Evolutionary conservation across 2,329 filamentous ascomycete species (phyloP).

Genomic region (Cytospora mali): DNA sequence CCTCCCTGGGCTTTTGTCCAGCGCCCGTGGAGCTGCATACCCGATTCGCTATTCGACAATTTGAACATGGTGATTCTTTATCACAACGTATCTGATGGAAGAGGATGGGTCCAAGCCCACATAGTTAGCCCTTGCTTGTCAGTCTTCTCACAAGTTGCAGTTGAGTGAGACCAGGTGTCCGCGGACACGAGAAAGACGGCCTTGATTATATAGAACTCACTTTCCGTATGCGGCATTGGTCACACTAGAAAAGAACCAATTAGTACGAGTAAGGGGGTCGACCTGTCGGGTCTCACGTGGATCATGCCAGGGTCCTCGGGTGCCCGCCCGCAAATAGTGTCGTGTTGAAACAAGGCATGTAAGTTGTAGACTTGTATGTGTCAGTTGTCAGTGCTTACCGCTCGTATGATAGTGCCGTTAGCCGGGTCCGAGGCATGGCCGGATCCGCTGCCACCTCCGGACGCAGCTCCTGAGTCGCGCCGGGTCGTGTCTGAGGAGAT

Average conservation of each 20-base stretch:
- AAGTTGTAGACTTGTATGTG: neutral
- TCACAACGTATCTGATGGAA: conserved; percentile 58
- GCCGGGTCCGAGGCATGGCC: conserved; percentile 19
- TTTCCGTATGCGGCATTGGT: conserved; percentile 45
- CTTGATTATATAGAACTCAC: conserved; percentile 34
- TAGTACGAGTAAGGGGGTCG: neutral
- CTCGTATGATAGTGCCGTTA: conserved; percentile 23
- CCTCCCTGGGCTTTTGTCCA: conserved; percentile 57
- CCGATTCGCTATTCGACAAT: conserved; percentile 57
- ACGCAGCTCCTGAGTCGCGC: conserved; percentile 16
- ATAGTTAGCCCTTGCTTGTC: conserved; percentile 2
- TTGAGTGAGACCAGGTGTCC: conserved; percentile 14
- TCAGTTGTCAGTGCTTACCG: conserved; percentile 18
- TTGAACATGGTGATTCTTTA: conserved; percentile 60
- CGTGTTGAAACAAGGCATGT: neutral
- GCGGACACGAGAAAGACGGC: conserved; percentile 25
- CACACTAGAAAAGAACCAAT: conserved; percentile 36
- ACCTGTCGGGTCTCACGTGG: neutral
- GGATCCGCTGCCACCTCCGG: conserved; percentile 6
- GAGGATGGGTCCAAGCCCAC: neutral
- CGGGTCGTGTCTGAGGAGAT: conserved; percentile 18
- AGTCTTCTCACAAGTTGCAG: neutral
- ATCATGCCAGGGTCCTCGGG: neutral
- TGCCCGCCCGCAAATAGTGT: neutral
- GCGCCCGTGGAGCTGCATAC: conserved; percentile 57